A percentile compares a stretch with the other conserved stretches of the same genome.
phyloP scores from a whole-genome alignment of 2,329 filamentous ascomycete genomes.

The Phaeosphaeriaceae sp. region DNA sequence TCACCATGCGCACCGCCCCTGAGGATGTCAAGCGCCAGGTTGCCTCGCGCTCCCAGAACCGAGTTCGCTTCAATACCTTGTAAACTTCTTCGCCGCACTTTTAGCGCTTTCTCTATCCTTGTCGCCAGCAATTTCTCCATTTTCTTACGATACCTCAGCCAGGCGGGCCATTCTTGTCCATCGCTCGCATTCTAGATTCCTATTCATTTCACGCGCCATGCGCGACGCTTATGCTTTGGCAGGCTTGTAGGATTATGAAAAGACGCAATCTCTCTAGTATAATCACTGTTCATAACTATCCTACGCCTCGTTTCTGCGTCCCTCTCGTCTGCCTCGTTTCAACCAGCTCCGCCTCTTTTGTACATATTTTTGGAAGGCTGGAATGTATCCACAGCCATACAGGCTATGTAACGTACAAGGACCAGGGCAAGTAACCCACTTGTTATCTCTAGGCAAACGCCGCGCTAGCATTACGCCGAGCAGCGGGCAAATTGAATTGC shows the following conservation, averaged over 20 bases:
- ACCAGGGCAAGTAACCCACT: neutral
- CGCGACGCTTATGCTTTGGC: neutral
- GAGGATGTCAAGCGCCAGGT: constrained; percentile 45
- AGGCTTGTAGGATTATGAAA: neutral
- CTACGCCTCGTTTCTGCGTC: neutral
- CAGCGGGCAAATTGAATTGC: neutral
- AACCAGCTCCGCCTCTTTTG: neutral
- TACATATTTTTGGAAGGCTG: neutral
- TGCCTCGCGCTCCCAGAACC: constrained; percentile 36
- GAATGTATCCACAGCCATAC: neutral
- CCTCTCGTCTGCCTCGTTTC: neutral
- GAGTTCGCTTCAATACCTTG: constrained; percentile 38
- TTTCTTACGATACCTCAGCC: constrained; percentile 11
- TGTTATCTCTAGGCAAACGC: neutral
- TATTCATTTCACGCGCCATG: neutral
- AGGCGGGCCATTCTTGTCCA: neutral
- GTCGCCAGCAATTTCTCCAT: neutral
- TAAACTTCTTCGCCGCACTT: constrained; percentile 15
- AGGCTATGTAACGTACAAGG: neutral
- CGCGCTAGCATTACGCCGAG: neutral
- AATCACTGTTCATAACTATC: neutral
- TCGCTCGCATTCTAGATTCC: constrained; percentile 9
- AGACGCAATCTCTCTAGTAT: neutral
- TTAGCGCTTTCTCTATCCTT: constrained; percentile 7
- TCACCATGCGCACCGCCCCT: constrained; percentile 45